Evolutionary conservation across 768 basidiomycete species (phyloP).

Genomic region (Trametes elegans): DNA sequence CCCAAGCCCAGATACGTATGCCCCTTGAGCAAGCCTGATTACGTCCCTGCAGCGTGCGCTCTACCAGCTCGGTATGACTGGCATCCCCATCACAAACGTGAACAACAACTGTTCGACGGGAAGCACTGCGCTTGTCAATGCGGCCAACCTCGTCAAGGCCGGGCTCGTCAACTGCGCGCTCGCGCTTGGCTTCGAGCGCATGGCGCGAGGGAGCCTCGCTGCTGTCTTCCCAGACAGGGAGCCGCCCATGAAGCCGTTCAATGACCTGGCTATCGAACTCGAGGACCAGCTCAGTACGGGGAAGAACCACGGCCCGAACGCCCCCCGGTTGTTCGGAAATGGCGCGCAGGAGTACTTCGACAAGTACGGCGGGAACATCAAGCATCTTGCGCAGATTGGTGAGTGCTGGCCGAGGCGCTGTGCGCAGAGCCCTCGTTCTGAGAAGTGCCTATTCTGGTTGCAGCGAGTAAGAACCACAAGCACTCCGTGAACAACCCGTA

Average conservation of each 20-base stretch:
- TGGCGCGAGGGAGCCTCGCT: constrained; percentile 71
- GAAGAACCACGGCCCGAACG: constrained; percentile 63
- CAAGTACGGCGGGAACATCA: constrained; percentile 65
- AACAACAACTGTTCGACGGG: constrained; percentile 90
- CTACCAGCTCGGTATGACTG: constrained; percentile 80
- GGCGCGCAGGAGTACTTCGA: constrained; percentile 73
- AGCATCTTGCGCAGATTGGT: constrained; percentile 79
- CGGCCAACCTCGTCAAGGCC: constrained; percentile 66
- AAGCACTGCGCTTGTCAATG: constrained; percentile 72
- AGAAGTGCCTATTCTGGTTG: neutral
- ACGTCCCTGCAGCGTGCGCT: constrained; percentile 58
- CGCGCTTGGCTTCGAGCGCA: constrained; percentile 85
- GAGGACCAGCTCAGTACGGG: constrained; percentile 46
- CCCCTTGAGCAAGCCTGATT: neutral
- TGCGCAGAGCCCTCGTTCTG: neutral
- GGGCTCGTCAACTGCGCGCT: constrained; percentile 72
- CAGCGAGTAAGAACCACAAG: constrained; percentile 81
- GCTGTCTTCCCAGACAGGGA: constrained; percentile 56
- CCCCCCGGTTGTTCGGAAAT: constrained; percentile 75
- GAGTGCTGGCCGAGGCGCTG: constrained; percentile 25
- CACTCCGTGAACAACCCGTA: constrained; percentile 85
- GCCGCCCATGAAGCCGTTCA: constrained; percentile 48
- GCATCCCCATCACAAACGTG: constrained; percentile 82
- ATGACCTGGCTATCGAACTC: constrained; percentile 42
- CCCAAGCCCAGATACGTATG: neutral